Evolutionary conservation across 192 early-diverging fungal genomes (phyloP).

Genomic region (Rhizophagus clarus): DNA sequence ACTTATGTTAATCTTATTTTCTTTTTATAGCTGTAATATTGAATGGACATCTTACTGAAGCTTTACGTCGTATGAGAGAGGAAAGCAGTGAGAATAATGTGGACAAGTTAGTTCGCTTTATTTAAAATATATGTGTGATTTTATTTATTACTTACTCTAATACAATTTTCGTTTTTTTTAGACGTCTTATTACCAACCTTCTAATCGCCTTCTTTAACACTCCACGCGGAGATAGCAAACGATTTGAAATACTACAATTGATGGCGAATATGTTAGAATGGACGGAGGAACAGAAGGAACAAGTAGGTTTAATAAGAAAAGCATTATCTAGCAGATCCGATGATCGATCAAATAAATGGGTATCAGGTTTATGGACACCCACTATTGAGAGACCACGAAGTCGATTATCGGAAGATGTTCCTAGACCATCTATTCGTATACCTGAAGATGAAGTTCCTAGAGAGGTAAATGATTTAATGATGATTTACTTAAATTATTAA

Average conservation of each 20-base stretch:
- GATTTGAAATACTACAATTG: constrained; percentile 89
- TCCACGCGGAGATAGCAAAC: constrained; percentile 86
- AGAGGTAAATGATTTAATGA: constrained; percentile 25
- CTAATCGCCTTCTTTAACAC: constrained; percentile 84
- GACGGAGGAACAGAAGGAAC: constrained; percentile 84
- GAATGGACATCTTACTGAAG: constrained; percentile 89
- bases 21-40: constrained; percentile 70
- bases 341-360: constrained; percentile 22
- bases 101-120: constrained; percentile 59
- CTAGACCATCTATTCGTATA: neutral
- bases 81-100: constrained; percentile 78
- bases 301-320: constrained; percentile 74
- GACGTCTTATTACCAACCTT: constrained; percentile 87
- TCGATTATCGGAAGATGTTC: constrained; percentile 42
- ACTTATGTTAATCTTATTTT: neutral
- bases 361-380: constrained; percentile 44
- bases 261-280: constrained; percentile 89
- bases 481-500: constrained; percentile 13
- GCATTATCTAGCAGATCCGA: constrained; percentile 45
- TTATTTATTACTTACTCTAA: neutral
- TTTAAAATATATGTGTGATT: neutral
- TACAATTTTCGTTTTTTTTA: constrained; percentile 31
- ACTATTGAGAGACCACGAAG: constrained; percentile 50
- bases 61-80: constrained; percentile 84
- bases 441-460: constrained; percentile 17